Evolutionary conservation across 164 flowering plant species (phyloP).

Genomic region (Aristolochia californica): DNA sequence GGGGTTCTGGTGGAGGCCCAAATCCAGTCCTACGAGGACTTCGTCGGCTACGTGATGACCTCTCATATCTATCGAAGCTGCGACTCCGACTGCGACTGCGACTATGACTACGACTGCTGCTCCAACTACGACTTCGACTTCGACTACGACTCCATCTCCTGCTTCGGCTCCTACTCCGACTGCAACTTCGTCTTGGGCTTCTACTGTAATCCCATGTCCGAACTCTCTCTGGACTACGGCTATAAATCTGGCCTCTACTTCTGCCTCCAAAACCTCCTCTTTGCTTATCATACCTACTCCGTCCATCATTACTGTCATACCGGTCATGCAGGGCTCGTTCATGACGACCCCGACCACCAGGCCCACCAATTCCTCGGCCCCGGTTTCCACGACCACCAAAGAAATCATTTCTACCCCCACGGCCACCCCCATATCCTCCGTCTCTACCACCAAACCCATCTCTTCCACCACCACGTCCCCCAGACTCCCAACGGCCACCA

Average conservation of each 20-base stretch:
- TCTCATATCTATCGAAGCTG: constrained; percentile 24
- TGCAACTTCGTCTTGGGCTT: constrained; percentile 29
- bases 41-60: constrained; percentile 4
- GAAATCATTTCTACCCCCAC: constrained; percentile 28
- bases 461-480: constrained; percentile 41
- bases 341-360: constrained; percentile 43
- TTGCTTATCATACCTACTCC: constrained; percentile 51
- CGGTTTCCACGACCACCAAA: constrained; percentile 37
- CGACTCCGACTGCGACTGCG: constrained; percentile 21
- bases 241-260: constrained; percentile 42
- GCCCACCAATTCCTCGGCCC: constrained; percentile 52
- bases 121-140: constrained; percentile 29
- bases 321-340: constrained; percentile 35
- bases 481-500: constrained; percentile 36
- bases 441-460: constrained; percentile 42
- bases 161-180: constrained; percentile 27
- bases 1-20: no score
- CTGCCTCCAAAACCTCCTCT: constrained; percentile 40
- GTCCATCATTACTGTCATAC: constrained; percentile 30
- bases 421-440: constrained; percentile 22
- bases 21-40: no score
- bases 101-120: constrained; percentile 23
- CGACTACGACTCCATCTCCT: constrained; percentile 12
- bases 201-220: constrained; percentile 42
- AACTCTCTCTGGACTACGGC: constrained; percentile 61